These are phyloP conservation scores for Kwoniella dendrophila DNA, from an alignment of 768 basidiomycete genomes.

Conservation along the genomic window DNA sequence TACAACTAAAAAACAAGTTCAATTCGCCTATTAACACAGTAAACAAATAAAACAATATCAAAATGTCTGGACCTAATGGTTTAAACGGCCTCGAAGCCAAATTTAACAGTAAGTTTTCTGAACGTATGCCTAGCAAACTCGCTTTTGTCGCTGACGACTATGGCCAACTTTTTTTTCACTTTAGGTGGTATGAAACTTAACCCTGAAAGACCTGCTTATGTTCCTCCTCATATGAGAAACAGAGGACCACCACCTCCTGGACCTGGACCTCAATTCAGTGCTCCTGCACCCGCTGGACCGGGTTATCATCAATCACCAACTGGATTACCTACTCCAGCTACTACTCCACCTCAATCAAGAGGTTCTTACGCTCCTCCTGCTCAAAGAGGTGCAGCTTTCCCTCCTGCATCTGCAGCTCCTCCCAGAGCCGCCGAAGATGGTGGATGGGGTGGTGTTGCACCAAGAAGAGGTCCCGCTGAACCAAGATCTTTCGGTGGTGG, in stretches of 20 bases:
- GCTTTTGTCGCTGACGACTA: constrained; percentile 6
- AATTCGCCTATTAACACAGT: neutral
- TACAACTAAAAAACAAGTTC: neutral
- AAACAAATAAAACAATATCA: constrained; percentile 8
- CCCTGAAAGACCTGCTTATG: constrained; percentile 56
- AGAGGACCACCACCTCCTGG: constrained; percentile 35
- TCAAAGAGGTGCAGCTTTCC: constrained; percentile 17
- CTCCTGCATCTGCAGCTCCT: constrained; percentile 8
- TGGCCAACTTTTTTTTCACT: neutral
- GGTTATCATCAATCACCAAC: constrained; percentile 37
- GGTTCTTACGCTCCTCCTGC: constrained; percentile 31
- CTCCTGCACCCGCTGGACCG: constrained; percentile 26
- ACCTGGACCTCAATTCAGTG: constrained; percentile 39
- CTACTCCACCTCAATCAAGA: constrained; percentile 37
- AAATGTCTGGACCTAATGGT: constrained; percentile 35
- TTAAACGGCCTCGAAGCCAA: constrained; percentile 49
- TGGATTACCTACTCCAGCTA: constrained; percentile 48
- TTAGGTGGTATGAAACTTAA: constrained; percentile 49
- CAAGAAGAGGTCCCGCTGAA: constrained; percentile 28
- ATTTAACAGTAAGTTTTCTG: constrained; percentile 45
- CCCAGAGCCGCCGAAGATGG: constrained; percentile 41
- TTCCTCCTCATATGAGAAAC: constrained; percentile 56
- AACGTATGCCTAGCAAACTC: neutral
- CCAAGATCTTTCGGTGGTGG: constrained; percentile 44
- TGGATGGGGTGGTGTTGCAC: constrained; percentile 45